These are phyloP conservation scores for Pseudomassariella vexata DNA, from an alignment of 2,329 filamentous ascomycete genomes.

Conservation along the genomic window DNA sequence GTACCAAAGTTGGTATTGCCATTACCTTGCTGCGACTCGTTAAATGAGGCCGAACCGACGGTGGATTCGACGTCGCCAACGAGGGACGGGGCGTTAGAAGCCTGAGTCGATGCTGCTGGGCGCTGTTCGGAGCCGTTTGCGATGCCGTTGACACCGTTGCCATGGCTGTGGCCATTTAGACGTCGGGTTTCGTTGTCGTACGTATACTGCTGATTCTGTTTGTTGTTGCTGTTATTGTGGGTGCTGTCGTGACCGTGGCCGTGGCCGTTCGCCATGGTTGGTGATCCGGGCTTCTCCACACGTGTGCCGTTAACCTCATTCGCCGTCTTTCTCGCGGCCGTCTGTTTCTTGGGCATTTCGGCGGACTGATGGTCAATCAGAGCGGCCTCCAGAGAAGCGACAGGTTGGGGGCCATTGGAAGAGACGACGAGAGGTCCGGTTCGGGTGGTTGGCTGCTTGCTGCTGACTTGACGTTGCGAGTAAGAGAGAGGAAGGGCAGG, in stretches of 20 bases:
- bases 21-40: no score
- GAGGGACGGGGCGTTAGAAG: slow-evolving; percentile 2
- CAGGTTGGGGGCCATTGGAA: slow-evolving; percentile 15
- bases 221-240: slow-evolving; percentile 4
- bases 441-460: slow-evolving; percentile 2
- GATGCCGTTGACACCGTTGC: slow-evolving; percentile 1
- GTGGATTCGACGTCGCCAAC: slow-evolving; percentile 1
- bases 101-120: neutral
- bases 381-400: slow-evolving; percentile 25
- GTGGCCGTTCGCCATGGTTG: slow-evolving; percentile 2
- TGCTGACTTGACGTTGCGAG: slow-evolving; percentile 18
- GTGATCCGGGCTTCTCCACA: slow-evolving; percentile 18
- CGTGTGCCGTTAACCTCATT: slow-evolving; percentile 16
- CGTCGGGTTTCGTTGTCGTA: neutral
- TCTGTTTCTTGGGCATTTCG: slow-evolving; percentile 3
- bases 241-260: slow-evolving; percentile 1
- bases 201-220: slow-evolving; percentile 3
- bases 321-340: slow-evolving; percentile 1
- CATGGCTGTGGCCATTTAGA: neutral
- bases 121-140: slow-evolving; percentile 5
- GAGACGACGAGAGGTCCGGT: slow-evolving; percentile 9
- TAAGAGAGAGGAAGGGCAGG: slow-evolving; percentile 25
- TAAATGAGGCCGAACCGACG: neutral
- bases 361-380: slow-evolving; percentile 17
- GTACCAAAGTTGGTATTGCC: neutral